Percentiles rank a stretch among this genome's conserved stretches.
phyloP scores from a whole-genome alignment of 768 basidiomycete genomes.

The Amyloporia xantha region DNA sequence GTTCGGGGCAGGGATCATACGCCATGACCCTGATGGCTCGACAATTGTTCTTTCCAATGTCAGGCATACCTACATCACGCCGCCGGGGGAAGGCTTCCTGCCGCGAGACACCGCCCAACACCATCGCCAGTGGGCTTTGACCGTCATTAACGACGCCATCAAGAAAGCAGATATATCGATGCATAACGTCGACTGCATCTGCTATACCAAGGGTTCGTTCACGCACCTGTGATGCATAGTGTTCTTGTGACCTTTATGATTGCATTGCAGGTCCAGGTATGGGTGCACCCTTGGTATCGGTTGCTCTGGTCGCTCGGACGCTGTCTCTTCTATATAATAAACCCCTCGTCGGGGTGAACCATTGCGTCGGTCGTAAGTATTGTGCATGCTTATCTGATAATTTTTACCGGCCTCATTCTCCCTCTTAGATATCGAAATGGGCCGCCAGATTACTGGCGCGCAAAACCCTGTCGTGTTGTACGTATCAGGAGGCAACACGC shows the following conservation, averaged over 20 bases:
- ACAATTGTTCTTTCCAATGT: conserved; percentile 83
- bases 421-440: conserved; percentile 92
- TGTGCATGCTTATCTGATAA: neutral
- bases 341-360: conserved; percentile 96
- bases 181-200: conserved; percentile 86
- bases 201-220: conserved; percentile 85
- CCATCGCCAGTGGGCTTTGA: conserved; percentile 88
- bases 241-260: neutral
- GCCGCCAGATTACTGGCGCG: conserved; percentile 88
- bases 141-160: conserved; percentile 74
- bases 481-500: conserved; percentile 98
- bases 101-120: conserved; percentile 94
- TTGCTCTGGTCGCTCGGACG: conserved; percentile 89
- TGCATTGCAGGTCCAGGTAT: conserved; percentile 85
- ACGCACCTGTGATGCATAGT: no score
- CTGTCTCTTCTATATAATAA: conserved; percentile 83
- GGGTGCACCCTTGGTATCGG: conserved; percentile 95
- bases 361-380: conserved; percentile 90
- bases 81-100: conserved; percentile 95
- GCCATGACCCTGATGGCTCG: conserved; percentile 68
- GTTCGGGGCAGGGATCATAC: conserved; percentile 88
- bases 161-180: conserved; percentile 61
- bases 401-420: neutral
- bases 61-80: conserved; percentile 98
- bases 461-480: conserved; percentile 95